Percentiles rank a stretch among this genome's conserved stretches.
Conservation (phyloP, 768 basidiomycete species). For the Podaxis sp. region DNA sequence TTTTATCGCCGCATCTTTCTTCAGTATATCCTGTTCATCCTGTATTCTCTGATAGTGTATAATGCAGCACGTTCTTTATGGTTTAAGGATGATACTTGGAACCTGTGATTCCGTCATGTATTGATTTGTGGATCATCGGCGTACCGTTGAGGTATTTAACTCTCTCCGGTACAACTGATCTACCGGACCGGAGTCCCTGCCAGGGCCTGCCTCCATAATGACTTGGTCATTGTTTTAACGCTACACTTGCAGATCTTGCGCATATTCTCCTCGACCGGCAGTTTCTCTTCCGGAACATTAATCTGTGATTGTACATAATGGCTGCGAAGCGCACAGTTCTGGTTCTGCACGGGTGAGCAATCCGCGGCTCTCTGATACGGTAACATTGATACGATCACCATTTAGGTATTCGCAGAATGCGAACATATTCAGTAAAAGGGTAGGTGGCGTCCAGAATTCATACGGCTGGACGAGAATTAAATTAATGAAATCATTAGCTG, state of each 20-base stretch:
- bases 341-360: conserved; percentile 42
- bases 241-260: neutral
- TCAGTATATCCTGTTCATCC: neutral
- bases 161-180: neutral
- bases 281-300: neutral
- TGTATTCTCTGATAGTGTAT: neutral
- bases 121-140: neutral
- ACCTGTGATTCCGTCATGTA: neutral
- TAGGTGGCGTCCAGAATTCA: conserved; percentile 29
- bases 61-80: neutral
- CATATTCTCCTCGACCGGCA: neutral
- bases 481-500: conserved; percentile 39
- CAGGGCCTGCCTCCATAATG: neutral
- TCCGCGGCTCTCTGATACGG: conserved; percentile 1
- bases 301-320: conserved; percentile 16
- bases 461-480: neutral
- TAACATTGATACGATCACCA: neutral
- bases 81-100: neutral
- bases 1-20: neutral
- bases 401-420: conserved; percentile 73
- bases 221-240: neutral
- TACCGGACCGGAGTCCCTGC: neutral
- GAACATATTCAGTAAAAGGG: conserved; percentile 68
- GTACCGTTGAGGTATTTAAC: neutral
- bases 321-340: conserved; percentile 32